Percentiles rank a stretch among this genome's conserved stretches.
phyloP scores from a whole-genome alignment of 1,284 basidiomycete species.

The Mycena sp. region DNA sequence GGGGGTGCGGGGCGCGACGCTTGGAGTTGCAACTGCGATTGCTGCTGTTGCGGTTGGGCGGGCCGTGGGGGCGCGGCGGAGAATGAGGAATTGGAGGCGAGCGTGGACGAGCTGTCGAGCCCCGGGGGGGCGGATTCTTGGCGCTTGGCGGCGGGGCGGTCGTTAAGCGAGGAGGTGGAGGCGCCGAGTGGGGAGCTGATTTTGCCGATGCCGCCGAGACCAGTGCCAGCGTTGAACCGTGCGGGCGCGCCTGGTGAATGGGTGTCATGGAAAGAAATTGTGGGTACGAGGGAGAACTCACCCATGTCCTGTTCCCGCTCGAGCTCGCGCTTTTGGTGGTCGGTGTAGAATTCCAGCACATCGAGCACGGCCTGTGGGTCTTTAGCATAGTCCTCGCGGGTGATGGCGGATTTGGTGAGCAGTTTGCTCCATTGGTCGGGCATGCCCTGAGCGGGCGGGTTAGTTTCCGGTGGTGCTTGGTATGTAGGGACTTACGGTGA shows the following conservation, averaged over 20 bases:
- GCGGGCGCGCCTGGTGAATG: constrained; percentile 58
- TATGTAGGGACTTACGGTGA: constrained; percentile 14
- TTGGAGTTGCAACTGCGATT: constrained; percentile 21
- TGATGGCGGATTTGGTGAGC: constrained; percentile 96
- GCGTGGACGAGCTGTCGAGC: constrained; percentile 47
- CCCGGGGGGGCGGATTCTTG: constrained; percentile 69
- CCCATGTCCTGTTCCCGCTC: constrained; percentile 50
- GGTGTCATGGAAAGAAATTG: too few relatives aligned
- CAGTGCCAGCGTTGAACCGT: constrained; percentile 87
- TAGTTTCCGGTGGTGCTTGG: background rate
- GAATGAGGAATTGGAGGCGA: constrained; percentile 52
- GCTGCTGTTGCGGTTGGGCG: constrained; percentile 53
- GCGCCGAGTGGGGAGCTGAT: constrained; percentile 45
- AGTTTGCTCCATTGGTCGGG: constrained; percentile 98
- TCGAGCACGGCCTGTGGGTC: constrained; percentile 98
- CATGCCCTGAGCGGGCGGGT: constrained; percentile 91
- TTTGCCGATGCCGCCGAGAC: constrained; percentile 77
- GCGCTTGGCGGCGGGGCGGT: constrained; percentile 57
- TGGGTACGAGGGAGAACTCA: constrained; percentile 29
- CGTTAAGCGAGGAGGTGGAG: constrained; percentile 36
- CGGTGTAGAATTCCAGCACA: constrained; percentile 98
- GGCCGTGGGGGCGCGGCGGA: constrained; percentile 50
- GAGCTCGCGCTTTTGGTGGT: constrained; percentile 93
- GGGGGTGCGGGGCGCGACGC: constrained; percentile 57
- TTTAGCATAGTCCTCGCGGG: constrained; percentile 96